Percentiles rank a stretch among this genome's conserved stretches.
Conservation (phyloP, 2,329 filamentous ascomycete genomes). For the Ustilaginoidea virens region DNA sequence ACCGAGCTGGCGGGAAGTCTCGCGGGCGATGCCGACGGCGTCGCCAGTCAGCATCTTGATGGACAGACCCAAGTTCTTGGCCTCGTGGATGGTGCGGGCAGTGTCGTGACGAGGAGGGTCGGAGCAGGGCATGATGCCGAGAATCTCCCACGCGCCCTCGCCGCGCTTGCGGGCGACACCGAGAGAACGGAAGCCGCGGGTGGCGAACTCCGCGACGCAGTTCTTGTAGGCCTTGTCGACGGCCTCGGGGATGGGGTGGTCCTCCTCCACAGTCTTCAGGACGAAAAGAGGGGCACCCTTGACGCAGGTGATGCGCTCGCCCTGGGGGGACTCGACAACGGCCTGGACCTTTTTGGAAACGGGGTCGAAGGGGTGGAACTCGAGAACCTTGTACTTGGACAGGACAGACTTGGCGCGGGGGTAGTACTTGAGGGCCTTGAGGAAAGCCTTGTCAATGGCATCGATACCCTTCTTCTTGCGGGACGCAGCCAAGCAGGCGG, state of each 20-base stretch:
- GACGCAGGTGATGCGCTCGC: constrained; percentile 74
- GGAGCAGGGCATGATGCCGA: constrained; percentile 89
- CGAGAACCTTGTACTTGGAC: constrained; percentile 68
- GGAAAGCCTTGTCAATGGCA: constrained; percentile 87
- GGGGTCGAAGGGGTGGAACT: constrained; percentile 81
- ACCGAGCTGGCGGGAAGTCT: constrained; percentile 81
- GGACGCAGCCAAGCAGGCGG: constrained; percentile 76
- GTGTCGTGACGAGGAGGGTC: constrained; percentile 87
- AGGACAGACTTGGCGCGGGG: constrained; percentile 68
- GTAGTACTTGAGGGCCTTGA: constrained; percentile 72
- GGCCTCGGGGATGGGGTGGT: constrained; percentile 61
- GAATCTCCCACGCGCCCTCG: constrained; percentile 72
- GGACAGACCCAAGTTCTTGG: constrained; percentile 71
- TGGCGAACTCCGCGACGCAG: constrained; percentile 82
- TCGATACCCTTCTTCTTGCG: constrained; percentile 95
- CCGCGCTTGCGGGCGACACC: constrained; percentile 84
- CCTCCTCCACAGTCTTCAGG: constrained; percentile 73
- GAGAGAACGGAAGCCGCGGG: constrained; percentile 85
- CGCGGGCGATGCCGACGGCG: constrained; percentile 81
- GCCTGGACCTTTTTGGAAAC: constrained; percentile 88
- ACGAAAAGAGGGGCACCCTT: constrained; percentile 86
- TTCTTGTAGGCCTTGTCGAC: constrained; percentile 79
- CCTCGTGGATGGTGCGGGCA: constrained; percentile 78
- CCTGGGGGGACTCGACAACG: constrained; percentile 67
- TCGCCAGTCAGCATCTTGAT: constrained; percentile 97